Evolutionary conservation across 2,329 filamentous ascomycete genomes (phyloP).

Genomic region (Xylogone sp.): DNA sequence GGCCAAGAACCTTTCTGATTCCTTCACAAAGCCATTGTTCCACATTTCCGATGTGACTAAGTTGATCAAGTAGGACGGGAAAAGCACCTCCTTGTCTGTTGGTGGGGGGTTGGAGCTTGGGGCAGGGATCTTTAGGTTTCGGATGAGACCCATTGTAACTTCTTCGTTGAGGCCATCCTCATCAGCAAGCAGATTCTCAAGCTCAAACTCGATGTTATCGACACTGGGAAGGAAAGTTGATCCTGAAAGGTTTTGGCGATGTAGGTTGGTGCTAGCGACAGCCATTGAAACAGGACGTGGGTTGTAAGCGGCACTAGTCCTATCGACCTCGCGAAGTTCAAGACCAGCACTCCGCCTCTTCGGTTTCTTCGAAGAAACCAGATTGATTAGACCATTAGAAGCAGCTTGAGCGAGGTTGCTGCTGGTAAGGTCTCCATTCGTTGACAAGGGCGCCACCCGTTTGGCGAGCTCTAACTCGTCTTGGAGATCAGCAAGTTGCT

Average conservation of each 20-base stretch:
- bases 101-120: conserved; percentile 84
- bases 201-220: conserved; percentile 91
- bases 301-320: conserved; percentile 90
- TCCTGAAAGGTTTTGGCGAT: conserved; percentile 69
- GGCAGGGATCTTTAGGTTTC: conserved; percentile 92
- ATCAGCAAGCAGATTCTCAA: conserved; percentile 89
- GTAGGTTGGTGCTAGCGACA: conserved; percentile 58
- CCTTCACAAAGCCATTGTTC: conserved; percentile 99
- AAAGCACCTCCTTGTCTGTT: conserved; percentile 96
- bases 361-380: conserved; percentile 95
- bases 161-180: conserved; percentile 96
- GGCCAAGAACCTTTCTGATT: conserved; percentile 96
- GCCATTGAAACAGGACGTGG: conserved; percentile 97
- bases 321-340: conserved; percentile 79
- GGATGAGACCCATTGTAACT: conserved; percentile 92
- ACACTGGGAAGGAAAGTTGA: conserved; percentile 75
- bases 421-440: conserved; percentile 67
- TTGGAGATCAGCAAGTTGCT: conserved; percentile 85
- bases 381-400: conserved; percentile 82
- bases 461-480: conserved; percentile 89
- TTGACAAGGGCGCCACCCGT: conserved; percentile 54
- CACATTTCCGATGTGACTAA: conserved; percentile 99
- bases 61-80: conserved; percentile 98
- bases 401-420: conserved; percentile 53
- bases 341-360: conserved; percentile 90